Base-by-base conservation (phyloP, 371 early-diverging fungal genomes). In the Mortierella sp. region DNA sequence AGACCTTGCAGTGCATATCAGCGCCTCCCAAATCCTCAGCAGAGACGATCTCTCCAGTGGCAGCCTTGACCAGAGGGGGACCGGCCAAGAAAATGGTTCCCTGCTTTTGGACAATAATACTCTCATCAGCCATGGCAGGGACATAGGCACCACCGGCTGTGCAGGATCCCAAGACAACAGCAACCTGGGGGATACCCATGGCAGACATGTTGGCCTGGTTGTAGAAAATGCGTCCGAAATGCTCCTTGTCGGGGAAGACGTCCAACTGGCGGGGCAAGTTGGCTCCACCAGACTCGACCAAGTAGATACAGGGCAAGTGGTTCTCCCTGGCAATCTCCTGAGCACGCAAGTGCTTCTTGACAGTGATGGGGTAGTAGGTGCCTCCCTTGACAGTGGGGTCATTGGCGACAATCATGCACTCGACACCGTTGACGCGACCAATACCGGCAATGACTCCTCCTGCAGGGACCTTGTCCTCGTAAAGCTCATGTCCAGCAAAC, bases 121-220 rank as follows among this genome's bases (percentile, higher is more conserved):
- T 96, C 90, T 99, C 99, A 81, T 99, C 99, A 26, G 99, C 97
- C 99, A 99, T 99, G 44, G 99, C 99, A 55, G 99, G 99, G 26
- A 98, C 98, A 88, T 99, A 99, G 10, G 99, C 99, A 78, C 99
- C 99, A 84, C 97, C 99, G 34, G 99, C 99, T n/a, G 98, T 98
- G 92, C 99, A 99, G 11, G 97, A 97, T 14, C 99, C 99, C 93
- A 99, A 92, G 14, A 99, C 99, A 68, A 98, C 96, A 47, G 99
- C 99, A 70, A 99, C 95, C 90, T 99, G 98, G 65, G 98, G 97
- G 72, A 98, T 97, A 50, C 96, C 97, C 87, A 88, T 89, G 11
- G 95, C 92, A 8, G 98, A 98, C 96, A 99, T 95, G 77, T 91
- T 97, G 73, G 97, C 97, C 89, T 99, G 98, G 89, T 99, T 99